Evolutionary conservation across 805 yeast species (phyloP), one percentile per base, ranked within the genome.

Genomic region (Candida peoriensis): DNA sequence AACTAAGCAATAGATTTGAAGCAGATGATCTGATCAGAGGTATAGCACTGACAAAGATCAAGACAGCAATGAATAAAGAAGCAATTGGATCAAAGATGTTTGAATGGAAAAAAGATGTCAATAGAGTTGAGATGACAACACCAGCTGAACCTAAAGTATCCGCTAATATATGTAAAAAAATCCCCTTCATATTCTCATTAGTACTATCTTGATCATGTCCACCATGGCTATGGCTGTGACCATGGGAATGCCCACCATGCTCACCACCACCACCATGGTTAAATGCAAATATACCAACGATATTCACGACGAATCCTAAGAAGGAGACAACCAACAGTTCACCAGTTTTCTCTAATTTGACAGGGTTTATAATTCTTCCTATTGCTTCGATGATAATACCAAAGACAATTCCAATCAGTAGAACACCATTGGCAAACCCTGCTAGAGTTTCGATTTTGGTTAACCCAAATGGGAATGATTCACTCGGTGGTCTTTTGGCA

Each of bases 111-210:
- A 77, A 50, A 39, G 79, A 76, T 8, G 90, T 83, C 25, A 93
- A 61, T 5, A 87, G 36, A 0, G 98, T 90, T 0, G 97, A 88
- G 1, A 87, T 58, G n/a, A 93, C 89, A 13, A 94, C 99, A 6
- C 97, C 97, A 0, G 89, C 95, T 0, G 97, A 90, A 0, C 99
- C 99, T 26, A 93, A 64, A 0, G 97, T 89, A 51, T 93, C 99
- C 0, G 99, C 99, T 29, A 93, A 55, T 20, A 93, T 84, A 49
- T 93, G 99, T 29, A 93, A 64, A 51, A 93, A 93, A 5, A 93
- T 86, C 11, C 99, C 99, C 38, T 81, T 78, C 94, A 90, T 84
- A 56, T 90, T 90, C 27, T 74, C 80, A 46, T 76, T 72, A n/a
- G 60, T 61, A 13, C 47, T 39, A 20, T 53, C 58, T 17, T 35